A percentile compares a stretch with the other conserved stretches of the same genome.
Evolutionary conservation across 495 filamentous ascomycete genomes (phyloP).

Genomic region (Annulohypoxylon maeteangense): DNA sequence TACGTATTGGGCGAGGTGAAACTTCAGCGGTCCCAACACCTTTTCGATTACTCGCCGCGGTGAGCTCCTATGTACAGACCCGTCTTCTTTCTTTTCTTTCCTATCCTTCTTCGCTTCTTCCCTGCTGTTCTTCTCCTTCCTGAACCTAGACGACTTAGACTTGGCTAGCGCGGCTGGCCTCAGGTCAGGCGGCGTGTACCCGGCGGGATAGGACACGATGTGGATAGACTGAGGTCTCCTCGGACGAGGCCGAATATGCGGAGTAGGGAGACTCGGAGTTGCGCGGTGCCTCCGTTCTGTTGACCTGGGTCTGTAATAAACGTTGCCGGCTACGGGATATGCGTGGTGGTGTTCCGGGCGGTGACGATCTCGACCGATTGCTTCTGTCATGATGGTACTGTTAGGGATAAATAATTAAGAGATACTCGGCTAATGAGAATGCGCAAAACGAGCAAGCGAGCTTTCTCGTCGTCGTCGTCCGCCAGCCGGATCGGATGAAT

Average conservation of each 20-base stretch:
- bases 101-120: constrained; percentile 35
- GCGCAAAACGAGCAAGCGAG: constrained; percentile 14
- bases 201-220: constrained; percentile 64
- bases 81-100: constrained; percentile 33
- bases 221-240: constrained; percentile 66
- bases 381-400: constrained; percentile 38
- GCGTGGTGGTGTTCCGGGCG: constrained; percentile 47
- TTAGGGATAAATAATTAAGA: constrained; percentile 42
- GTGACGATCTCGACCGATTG: constrained; percentile 37
- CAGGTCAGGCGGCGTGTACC: constrained; percentile 61
- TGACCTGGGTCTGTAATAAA: constrained; percentile 56
- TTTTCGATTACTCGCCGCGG: constrained; percentile 52
- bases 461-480: constrained; percentile 10
- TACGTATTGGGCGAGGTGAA: constrained; percentile 34
- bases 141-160: constrained; percentile 40
- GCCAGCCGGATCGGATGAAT: constrained; percentile 9
- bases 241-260: constrained; percentile 61
- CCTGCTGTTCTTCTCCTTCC: constrained; percentile 45
- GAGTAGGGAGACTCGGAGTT: constrained; percentile 54
- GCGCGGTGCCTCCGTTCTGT: constrained; percentile 47
- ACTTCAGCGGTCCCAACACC: constrained; percentile 53
- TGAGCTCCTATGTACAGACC: constrained; percentile 33
- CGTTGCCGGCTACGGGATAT: constrained; percentile 51
- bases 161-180: constrained; percentile 47
- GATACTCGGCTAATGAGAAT: constrained; percentile 24